Percentiles rank a stretch among this genome's conserved stretches.
These are phyloP conservation scores for Candida gigantensis DNA, from an alignment of 1,139 yeast genomes.

Conservation along the genomic window DNA sequence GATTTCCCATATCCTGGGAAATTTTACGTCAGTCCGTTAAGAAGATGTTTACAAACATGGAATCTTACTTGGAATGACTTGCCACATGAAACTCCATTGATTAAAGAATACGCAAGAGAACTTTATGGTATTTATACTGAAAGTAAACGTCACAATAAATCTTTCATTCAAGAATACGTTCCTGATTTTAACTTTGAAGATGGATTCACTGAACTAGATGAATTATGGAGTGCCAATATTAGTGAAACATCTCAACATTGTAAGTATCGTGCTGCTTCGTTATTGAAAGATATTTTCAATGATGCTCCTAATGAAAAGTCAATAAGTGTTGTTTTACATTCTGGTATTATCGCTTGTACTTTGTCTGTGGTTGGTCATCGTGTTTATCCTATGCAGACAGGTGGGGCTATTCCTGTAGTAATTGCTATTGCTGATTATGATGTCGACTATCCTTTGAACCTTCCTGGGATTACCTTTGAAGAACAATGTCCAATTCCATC, in stretches of 20 bases:
- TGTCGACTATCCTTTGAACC: slow-evolving; percentile 12
- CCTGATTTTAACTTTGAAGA: slow-evolving; percentile 30
- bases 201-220: slow-evolving; percentile 29
- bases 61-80: slow-evolving; percentile 26
- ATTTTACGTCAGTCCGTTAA: slow-evolving; percentile 36
- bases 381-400: slow-evolving; percentile 11
- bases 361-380: slow-evolving; percentile 29
- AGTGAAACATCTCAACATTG: slow-evolving; percentile 16
- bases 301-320: slow-evolving; percentile 23
- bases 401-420: slow-evolving; percentile 17
- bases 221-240: slow-evolving; percentile 23
- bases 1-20: slow-evolving; percentile 30
- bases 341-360: slow-evolving; percentile 34
- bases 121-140: slow-evolving; percentile 40
- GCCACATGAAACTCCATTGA: slow-evolving; percentile 21
- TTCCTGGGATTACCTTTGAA: slow-evolving; percentile 18
- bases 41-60: slow-evolving; percentile 39
- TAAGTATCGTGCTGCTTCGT: slow-evolving; percentile 27
- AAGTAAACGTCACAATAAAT: slow-evolving; percentile 33
- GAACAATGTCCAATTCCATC: slow-evolving; percentile 14
- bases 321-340: slow-evolving; percentile 37
- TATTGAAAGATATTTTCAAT: slow-evolving; percentile 33
- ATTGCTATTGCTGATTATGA: slow-evolving; percentile 7
- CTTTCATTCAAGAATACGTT: slow-evolving; percentile 24
- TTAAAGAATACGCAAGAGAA: slow-evolving; percentile 39